Evolutionary conservation across 495 filamentous ascomycete species (phyloP), one percentile per base, ranked within the genome.

Genomic region (Aspergillus nanangensis): DNA sequence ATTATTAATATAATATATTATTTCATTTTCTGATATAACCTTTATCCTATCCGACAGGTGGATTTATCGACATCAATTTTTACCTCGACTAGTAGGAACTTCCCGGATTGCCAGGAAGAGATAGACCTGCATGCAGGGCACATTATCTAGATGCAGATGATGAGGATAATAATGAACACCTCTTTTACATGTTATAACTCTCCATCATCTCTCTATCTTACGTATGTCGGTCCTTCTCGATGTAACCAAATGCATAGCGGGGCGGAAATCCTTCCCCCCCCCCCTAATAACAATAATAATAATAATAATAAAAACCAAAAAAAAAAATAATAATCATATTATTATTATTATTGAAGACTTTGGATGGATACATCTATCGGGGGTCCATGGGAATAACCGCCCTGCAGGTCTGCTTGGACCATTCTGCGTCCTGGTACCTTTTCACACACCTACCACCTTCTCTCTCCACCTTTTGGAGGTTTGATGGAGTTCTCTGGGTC

Each of bases 381-480:
- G n/a, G n/a, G n/a, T n/a, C 10, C 9, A 39, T 20, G 21, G 25
- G 25, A 39, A 25, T 15, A 40, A 40, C 9, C 4, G 38, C 20
- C 20, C 36, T 38, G 14, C 10, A 40, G 14, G 11, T 7, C 25
- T 29, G 25, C 25, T 29, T 29, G 25, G 22, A 20, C 22, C 48
- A 33, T 42, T 41, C 38, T 46, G 15, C 31, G 43, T 25, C 17
- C 34, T 20, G 31, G 18, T 25, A 18, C 31, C 38, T 44, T 17
- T 37, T 23, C 25, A 38, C 49, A 20, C 29, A 50, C 44, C 47
- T 31, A 7, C 9, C 39, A 29, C 44, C 43, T 11, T 34, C 33
- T 47, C 29, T 33, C 10, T 38, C 37, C 38, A 21, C 9, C 38
- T 22, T 23, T 35, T 45, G 27, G 23, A 44, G 37, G 39, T 41